Conservation (phyloP, 2,329 filamentous ascomycete genomes). For the Didymella keratinophila region DNA sequence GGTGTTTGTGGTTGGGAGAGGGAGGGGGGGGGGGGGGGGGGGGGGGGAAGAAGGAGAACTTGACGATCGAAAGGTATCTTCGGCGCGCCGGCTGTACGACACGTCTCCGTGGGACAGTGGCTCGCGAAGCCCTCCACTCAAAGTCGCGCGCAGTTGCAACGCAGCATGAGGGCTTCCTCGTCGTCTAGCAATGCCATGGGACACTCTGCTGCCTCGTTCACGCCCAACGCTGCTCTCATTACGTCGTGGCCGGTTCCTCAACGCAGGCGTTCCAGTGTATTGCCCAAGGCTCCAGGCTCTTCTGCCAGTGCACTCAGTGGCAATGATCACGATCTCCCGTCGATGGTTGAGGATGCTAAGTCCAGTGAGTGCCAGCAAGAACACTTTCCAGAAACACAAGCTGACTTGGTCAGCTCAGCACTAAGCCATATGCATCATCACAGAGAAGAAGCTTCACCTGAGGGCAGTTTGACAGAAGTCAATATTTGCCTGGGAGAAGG, state of each 20-base stretch:
- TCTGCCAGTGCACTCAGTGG: not conserved
- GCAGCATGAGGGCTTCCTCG: not conserved
- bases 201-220: not conserved
- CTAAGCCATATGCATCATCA: not conserved
- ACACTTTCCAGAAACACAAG: not conserved
- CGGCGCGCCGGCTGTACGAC: not conserved
- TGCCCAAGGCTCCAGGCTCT: not conserved
- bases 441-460: not conserved
- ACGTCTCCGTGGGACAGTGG: slow-evolving; percentile 1
- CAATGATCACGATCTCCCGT: not conserved
- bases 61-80: not conserved
- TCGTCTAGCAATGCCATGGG: not conserved
- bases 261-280: not conserved
- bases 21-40: no score
- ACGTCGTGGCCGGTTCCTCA: slow-evolving; percentile 1
- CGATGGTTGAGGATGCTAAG: not conserved
- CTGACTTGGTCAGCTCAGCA: not conserved
- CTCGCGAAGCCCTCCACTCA: not conserved
- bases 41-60: not conserved
- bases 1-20: no score
- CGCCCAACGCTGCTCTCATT: not conserved
- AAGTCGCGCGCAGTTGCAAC: no score
- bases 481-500: not conserved
- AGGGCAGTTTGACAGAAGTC: not conserved
- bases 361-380: not conserved